Base-by-base conservation (phyloP, 352 stramenopile species). In the Phytophthora hibernalis region DNA sequence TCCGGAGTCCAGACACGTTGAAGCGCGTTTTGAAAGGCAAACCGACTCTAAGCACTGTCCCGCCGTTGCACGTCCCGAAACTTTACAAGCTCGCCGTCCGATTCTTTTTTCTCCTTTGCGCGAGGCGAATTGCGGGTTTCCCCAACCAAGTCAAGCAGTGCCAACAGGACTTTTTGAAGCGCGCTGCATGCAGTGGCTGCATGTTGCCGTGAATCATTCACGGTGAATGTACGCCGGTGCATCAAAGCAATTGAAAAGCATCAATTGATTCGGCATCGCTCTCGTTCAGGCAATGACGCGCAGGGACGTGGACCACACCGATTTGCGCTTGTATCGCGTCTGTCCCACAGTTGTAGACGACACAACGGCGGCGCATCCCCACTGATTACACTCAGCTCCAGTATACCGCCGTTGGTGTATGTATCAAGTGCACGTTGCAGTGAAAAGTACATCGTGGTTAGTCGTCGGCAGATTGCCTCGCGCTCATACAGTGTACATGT, bases 291-390 rank as follows among this genome's bases (percentile, higher is more conserved):
- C 16, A 26, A 22, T 47, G 40, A 47, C 40, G 7, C 31, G 31
- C 21, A 13, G 31, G 9, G 20, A 57, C 35, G 20, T 45, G 49
- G 31, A 37, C 40, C n/a, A n/a, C n/a, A n/a, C n/a, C 12, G 40
- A 47, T 47, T 47, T 47, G 40, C n/a, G 5, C 24, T 28, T 20
- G 20, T 22, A 22, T 20, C 12, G 49, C 24, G 13, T 10, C 9
- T 20, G 22, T 62, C 51, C 59, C 40, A 68, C 51, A 37, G 31
- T 37, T 68, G 61, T 68, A 63, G 61, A 68, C 61, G 44, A 67
- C 28, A 54, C 28, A 54, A 18, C 57, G 45, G 38, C 44, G 37
- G 33, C 35, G 28, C 49, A 55, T 55, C 28, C 28, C 20, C 38
- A 13, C 5, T 31, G 35, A 59, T 37, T 28, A 49, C 57, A 51